These are phyloP conservation scores for Adansonia digitata DNA, from an alignment of 345 rosid species.

Conservation along the genomic window DNA sequence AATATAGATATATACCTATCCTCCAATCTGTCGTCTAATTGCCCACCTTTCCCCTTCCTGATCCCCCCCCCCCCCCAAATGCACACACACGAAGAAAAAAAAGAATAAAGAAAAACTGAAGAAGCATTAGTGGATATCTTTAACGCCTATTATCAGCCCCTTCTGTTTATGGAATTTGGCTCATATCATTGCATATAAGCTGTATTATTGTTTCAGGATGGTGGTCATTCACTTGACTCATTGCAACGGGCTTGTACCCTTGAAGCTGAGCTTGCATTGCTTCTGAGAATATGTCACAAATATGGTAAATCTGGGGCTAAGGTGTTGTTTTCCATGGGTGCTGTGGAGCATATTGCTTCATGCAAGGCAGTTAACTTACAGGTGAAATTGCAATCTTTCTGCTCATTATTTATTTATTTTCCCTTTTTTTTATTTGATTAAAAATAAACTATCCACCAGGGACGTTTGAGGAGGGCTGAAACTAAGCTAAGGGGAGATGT, in stretches of 20 bases:
- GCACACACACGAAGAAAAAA: no score
- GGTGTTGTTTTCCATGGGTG: slow-evolving; percentile 87
- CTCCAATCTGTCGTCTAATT: not conserved
- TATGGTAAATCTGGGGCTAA: slow-evolving; percentile 93
- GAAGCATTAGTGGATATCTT: not conserved
- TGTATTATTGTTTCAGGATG: slow-evolving; percentile 40
- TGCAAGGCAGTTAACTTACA: slow-evolving; percentile 62
- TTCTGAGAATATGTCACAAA: slow-evolving; percentile 82
- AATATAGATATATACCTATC: no score
- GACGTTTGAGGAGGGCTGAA: slow-evolving; percentile 56
- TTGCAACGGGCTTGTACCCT: slow-evolving; percentile 80
- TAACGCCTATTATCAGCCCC: not conserved
- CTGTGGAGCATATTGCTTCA: slow-evolving; percentile 78
- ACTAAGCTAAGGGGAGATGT: slow-evolving; percentile 51
- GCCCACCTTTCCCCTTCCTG: not conserved
- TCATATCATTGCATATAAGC: not conserved
- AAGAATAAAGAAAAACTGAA: not conserved
- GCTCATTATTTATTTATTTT: not conserved
- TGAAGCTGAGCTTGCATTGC: slow-evolving; percentile 77
- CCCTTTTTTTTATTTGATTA: slow-evolving; percentile 15
- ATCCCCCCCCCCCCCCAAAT: not conserved
- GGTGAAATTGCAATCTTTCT: slow-evolving; percentile 34
- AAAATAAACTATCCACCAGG: slow-evolving; percentile 44
- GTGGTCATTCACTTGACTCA: slow-evolving; percentile 64
- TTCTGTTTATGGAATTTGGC: not conserved